Base-by-base conservation (phyloP, 2,329 filamentous ascomycete species). In the Xylariaceae sp. region DNA sequence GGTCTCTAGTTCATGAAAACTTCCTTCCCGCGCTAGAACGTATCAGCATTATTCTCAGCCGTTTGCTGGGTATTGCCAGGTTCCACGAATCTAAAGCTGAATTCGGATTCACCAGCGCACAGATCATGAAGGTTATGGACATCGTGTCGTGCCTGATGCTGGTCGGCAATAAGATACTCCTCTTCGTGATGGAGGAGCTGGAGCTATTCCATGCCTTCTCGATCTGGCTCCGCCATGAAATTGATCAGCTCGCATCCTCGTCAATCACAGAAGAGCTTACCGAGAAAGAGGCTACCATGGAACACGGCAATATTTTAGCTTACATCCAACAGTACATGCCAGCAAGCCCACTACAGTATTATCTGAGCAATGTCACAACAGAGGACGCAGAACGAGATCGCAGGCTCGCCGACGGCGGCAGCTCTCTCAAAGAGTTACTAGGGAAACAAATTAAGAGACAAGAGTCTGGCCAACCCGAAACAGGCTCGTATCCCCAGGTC, bases 1-100 rank as follows among this genome's bases (percentile, higher is more conserved):
- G 92, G 46, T 84, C 85, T 49, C 80, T 98, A 11, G 80, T 92
- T 0, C 93, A 96, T 69, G 89, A 96, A 69, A 93, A 96, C 71
- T 86, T 97, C 48, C 81, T 98, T 2, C 95, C 95, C 0, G 92
- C 91, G 0, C 79, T 98, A 2, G 92, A 98, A 66, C 87, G 94
- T 49, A 89, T 90, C 64, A 84, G 85, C 43, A 86, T 97, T 21
- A 87, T 96, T 28, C 82, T 96, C 24, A 92, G 89, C 64, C 87
- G 92, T 11, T 82, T 99, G 1, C 85, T 90, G 19, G 94, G 95
- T 1, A 84, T 98, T 11, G 92, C 93, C 3, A 86, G 86, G 58
- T 96, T 92, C 66, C 85, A 94, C 69, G 87, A 88, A 57, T 78
- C 82, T 28, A 82, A 83, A 45, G 82, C 85, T 54, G 81, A 86